These are phyloP conservation scores for Phytopythium vexans DNA, from an alignment of 352 stramenopile species.

Conservation along the genomic window DNA sequence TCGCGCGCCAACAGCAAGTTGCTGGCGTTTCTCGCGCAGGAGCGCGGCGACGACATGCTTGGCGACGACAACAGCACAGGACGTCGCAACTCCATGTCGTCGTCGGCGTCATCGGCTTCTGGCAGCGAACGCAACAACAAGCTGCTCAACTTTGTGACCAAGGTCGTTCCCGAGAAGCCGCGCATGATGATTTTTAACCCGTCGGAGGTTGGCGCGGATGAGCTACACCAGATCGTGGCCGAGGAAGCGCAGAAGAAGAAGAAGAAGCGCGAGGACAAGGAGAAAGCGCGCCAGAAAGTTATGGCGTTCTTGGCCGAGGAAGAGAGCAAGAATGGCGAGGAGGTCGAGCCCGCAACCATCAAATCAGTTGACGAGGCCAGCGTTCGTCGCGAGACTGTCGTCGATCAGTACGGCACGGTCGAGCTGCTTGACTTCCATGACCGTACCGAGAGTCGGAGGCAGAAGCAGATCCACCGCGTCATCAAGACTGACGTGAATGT, in stretches of 20 bases:
- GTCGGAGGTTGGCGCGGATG: constrained; percentile 30
- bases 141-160: constrained; percentile 58
- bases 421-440: constrained; percentile 49
- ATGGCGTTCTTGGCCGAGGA: constrained; percentile 42
- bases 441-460: constrained; percentile 19
- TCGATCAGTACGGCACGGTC: constrained; percentile 50
- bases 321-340: constrained; percentile 14
- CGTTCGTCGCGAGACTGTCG: constrained; percentile 41
- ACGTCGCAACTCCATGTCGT: constrained; percentile 20
- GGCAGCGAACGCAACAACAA: constrained; percentile 15
- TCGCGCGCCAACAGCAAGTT: constrained; percentile 50
- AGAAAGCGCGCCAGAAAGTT: constrained; percentile 42
- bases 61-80: constrained; percentile 17
- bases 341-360: constrained; percentile 28
- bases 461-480: constrained; percentile 18
- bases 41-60: constrained; percentile 46
- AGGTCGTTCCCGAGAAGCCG: constrained; percentile 36
- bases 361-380: constrained; percentile 51
- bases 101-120: constrained; percentile 17
- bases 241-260: constrained; percentile 42
- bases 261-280: constrained; percentile 40
- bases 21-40: constrained; percentile 53
- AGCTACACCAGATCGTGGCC: constrained; percentile 38
- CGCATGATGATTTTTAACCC: constrained; percentile 59
- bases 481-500: constrained; percentile 2